phyloP scores from a whole-genome alignment of 331 rosid genomes.

The Erythrophleum ivorense region DNA sequence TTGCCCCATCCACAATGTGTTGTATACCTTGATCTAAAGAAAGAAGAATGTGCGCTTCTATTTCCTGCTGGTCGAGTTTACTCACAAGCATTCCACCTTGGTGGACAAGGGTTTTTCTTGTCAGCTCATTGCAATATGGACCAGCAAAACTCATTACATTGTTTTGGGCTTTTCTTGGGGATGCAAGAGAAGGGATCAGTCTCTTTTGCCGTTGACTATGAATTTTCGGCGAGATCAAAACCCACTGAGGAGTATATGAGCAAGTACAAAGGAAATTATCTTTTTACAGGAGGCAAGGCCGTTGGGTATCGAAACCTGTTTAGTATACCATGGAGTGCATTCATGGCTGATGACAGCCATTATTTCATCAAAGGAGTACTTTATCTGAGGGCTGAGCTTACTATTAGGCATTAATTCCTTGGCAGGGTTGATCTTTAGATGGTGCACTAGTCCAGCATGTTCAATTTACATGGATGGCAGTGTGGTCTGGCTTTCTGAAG shows the following conservation, averaged over 20 bases:
- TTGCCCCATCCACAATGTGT: constrained; percentile 47
- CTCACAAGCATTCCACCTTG: constrained; percentile 51
- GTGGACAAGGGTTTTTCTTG: constrained; percentile 52
- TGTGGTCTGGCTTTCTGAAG: background rate
- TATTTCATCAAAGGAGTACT: constrained; percentile 52
- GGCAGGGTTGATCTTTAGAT: background rate
- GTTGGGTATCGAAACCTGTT: constrained; percentile 54
- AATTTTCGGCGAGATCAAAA: constrained; percentile 52
- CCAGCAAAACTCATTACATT: constrained; percentile 47
- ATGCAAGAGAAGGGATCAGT: constrained; percentile 50
- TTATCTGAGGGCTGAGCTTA: constrained; percentile 57
- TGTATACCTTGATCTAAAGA: constrained; percentile 57
- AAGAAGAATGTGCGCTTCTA: constrained; percentile 47
- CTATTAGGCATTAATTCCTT: constrained; percentile 47
- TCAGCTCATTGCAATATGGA: constrained; percentile 59
- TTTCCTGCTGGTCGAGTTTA: constrained; percentile 52
- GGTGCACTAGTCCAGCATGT: background rate
- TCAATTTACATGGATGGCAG: background rate
- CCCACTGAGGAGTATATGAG: constrained; percentile 44
- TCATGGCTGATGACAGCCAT: constrained; percentile 50
- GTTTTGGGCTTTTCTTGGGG: constrained; percentile 54
- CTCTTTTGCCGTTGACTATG: constrained; percentile 49
- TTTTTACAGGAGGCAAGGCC: constrained; percentile 57
- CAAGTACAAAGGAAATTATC: constrained; percentile 47
- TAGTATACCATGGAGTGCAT: constrained; percentile 45